Percentiles rank a stretch among this genome's conserved stretches.
Evolutionary conservation across 2,329 filamentous ascomycete species (phyloP).

Genomic region (Moelleriella libera): DNA sequence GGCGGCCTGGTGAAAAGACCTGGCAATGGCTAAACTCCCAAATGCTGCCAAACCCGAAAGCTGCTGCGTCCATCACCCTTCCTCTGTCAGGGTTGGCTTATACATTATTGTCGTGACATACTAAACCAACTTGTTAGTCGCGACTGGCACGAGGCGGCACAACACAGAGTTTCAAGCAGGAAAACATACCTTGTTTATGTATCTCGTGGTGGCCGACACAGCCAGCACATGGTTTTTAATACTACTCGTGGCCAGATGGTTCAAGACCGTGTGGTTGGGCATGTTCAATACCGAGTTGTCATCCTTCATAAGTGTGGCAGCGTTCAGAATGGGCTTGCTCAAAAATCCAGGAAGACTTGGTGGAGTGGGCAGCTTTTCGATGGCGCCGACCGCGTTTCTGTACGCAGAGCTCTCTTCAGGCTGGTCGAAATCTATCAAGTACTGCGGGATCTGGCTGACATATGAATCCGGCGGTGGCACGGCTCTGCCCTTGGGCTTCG

Average conservation of each 20-base stretch:
- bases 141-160: not conserved
- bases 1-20: no score
- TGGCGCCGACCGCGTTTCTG: slow-evolving; percentile 58
- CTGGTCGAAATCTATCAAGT: slow-evolving; percentile 75
- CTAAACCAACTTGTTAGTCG: slow-evolving; percentile 27
- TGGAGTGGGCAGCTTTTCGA: slow-evolving; percentile 68
- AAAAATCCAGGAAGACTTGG: slow-evolving; percentile 82
- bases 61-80: slow-evolving; percentile 13
- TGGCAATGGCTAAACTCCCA: no score
- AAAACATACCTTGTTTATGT: slow-evolving; percentile 70
- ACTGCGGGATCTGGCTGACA: slow-evolving; percentile 63
- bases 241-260: slow-evolving; percentile 92
- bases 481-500: slow-evolving; percentile 37
- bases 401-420: slow-evolving; percentile 65
- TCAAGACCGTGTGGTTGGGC: slow-evolving; percentile 93
- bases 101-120: slow-evolving; percentile 98
- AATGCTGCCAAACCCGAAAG: no score
- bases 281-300: slow-evolving; percentile 95
- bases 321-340: slow-evolving; percentile 88
- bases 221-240: slow-evolving; percentile 95
- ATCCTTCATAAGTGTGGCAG: slow-evolving; percentile 83
- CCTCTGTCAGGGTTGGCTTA: slow-evolving; percentile 62
- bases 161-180: not conserved
- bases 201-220: slow-evolving; percentile 92
- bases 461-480: slow-evolving; percentile 47